These are phyloP conservation scores for Vigna nakashimae DNA, from an alignment of 306 rosid genomes.

Conservation along the genomic window DNA sequence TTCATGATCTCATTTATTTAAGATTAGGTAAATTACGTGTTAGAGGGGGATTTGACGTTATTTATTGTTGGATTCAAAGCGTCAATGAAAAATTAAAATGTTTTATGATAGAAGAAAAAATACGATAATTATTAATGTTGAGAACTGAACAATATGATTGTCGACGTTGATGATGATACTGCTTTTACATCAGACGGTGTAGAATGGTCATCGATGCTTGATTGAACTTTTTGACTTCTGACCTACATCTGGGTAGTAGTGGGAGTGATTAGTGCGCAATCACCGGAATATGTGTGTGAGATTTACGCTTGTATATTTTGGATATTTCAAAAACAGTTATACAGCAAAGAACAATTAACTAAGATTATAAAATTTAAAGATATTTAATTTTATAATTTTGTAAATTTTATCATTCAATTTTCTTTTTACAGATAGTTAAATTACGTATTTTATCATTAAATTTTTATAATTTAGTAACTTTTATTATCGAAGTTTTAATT, in stretches of 20 bases:
- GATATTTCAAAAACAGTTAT: neutral
- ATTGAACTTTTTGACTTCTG: slow-evolving; percentile 11
- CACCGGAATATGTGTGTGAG: neutral
- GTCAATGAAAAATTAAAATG: neutral
- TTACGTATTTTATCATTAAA: too few species aligned
- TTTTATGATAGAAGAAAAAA: neutral
- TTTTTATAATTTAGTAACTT: too few species aligned
- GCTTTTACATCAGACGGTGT: slow-evolving; percentile 17
- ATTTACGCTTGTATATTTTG: neutral
- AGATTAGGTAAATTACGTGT: neutral
- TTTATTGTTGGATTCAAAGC: too few species aligned
- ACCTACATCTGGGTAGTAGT: neutral
- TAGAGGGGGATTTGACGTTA: neutral
- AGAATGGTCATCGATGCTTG: slow-evolving; percentile 21
- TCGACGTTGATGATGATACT: neutral
- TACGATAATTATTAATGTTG: neutral
- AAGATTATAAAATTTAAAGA: neutral
- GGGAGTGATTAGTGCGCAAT: slow-evolving; percentile 34
- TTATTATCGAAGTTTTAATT: too few species aligned
- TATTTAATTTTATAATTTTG: too few species aligned
- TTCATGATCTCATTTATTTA: neutral
- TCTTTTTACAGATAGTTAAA: too few species aligned
- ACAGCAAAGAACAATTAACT: neutral
- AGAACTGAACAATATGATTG: neutral
- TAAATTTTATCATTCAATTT: too few species aligned